phyloP scores from a whole-genome alignment of 2,329 filamentous ascomycete species.

The Paecilomyces fulvus region DNA sequence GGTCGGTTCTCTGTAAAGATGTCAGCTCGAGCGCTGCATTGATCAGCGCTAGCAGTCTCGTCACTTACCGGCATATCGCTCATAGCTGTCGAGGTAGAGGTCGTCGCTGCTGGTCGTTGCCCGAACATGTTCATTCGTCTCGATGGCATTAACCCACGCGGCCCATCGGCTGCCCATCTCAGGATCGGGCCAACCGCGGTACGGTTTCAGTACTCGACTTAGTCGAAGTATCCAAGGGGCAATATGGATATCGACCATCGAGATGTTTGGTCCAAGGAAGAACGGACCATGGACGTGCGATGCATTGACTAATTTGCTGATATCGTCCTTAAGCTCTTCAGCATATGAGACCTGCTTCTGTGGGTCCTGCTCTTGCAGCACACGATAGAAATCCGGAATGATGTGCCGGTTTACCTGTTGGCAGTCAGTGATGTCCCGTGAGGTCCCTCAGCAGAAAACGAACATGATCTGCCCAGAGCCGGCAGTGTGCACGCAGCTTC shows the following conservation, averaged over 20 bases:
- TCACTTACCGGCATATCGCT: constrained; percentile 49
- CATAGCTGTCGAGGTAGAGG: constrained; percentile 60
- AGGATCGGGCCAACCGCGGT: constrained; percentile 58
- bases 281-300: constrained; percentile 57
- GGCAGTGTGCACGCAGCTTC: constrained; percentile 62
- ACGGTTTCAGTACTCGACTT: constrained; percentile 55
- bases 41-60: not conserved
- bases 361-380: constrained; percentile 58
- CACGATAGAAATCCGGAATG: constrained; percentile 65
- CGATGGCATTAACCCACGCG: constrained; percentile 62
- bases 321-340: constrained; percentile 56
- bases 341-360: constrained; percentile 51
- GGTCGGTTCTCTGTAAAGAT: constrained; percentile 46
- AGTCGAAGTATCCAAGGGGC: constrained; percentile 67
- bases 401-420: constrained; percentile 66
- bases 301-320: constrained; percentile 53
- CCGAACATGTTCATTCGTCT: constrained; percentile 53
- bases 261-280: constrained; percentile 52
- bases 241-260: constrained; percentile 65
- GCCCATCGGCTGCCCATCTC: constrained; percentile 58
- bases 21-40: constrained; percentile 1
- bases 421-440: constrained; percentile 7
- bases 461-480: constrained; percentile 75
- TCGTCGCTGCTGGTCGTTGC: constrained; percentile 60
- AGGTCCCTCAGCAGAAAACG: constrained; percentile 16